phyloP scores from a whole-genome alignment of 768 basidiomycete species.

The Polyporus arcularius region DNA sequence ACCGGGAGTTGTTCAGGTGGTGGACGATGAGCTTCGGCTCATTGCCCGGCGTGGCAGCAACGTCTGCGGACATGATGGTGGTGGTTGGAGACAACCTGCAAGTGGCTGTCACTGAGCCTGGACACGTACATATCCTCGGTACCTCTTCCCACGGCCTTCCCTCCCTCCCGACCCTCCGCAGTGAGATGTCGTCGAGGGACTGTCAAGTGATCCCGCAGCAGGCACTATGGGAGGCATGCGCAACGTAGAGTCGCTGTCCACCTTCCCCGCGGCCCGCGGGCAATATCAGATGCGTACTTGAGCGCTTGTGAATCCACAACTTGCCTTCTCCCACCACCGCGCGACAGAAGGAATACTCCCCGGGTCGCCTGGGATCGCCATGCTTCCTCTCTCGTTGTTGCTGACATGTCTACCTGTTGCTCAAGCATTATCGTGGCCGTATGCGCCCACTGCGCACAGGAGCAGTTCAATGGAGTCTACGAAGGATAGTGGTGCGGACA shows the following conservation, averaged over 20 bases:
- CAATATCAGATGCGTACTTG: no score
- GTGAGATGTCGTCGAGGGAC: no score
- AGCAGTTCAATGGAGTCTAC: no score
- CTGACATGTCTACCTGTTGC: background rate
- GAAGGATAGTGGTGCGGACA: background rate
- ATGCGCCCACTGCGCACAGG: background rate
- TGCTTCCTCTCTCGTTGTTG: background rate
- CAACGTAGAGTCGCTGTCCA: no score
- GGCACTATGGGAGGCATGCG: no score
- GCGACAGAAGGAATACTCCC: background rate
- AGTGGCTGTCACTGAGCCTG: background rate
- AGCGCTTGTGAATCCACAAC: no score
- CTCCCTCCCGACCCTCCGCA: no score
- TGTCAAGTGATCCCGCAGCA: no score
- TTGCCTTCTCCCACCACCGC: no score
- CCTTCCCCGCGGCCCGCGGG: no score
- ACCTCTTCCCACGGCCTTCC: no score
- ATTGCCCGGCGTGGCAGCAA: background rate
- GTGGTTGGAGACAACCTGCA: slow-evolving; percentile 5
- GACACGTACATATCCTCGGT: background rate
- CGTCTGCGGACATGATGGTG: slow-evolving; percentile 8
- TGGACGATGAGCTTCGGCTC: slow-evolving; percentile 34
- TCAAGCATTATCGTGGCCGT: slow-evolving; percentile 14
- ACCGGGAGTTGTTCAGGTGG: slow-evolving; percentile 50
- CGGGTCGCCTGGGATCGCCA: background rate